phyloP scores from a whole-genome alignment of 441 rosid species.

The Arabidopsis hybrid region DNA sequence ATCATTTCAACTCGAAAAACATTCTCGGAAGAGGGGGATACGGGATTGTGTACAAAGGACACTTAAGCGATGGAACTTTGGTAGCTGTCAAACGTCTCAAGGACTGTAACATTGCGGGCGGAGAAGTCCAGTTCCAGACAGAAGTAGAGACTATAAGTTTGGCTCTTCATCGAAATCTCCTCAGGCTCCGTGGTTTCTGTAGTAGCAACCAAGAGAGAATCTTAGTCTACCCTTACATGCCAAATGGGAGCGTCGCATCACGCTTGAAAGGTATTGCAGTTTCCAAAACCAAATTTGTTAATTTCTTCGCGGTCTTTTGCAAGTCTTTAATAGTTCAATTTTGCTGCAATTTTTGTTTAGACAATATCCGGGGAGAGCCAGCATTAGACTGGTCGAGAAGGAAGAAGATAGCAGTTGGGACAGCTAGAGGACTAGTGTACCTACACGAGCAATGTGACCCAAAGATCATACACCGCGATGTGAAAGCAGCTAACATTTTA shows the following conservation, averaged over 20 bases:
- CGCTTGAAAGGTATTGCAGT: constrained; percentile 71
- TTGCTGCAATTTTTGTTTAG: constrained; percentile 45
- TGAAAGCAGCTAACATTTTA: constrained; percentile 95
- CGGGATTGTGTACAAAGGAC: constrained; percentile 93
- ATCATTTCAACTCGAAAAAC: constrained; percentile 83
- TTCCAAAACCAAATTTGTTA: background rate
- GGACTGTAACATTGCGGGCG: constrained; percentile 84
- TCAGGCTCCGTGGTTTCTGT: constrained; percentile 92
- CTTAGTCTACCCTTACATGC: constrained; percentile 95
- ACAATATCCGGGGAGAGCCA: constrained; percentile 68
- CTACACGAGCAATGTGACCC: constrained; percentile 98
- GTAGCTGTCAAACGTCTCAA: constrained; percentile 97
- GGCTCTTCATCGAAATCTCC: constrained; percentile 94
- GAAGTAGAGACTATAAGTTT: constrained; percentile 94
- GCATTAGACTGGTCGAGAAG: constrained; percentile 87
- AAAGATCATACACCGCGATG: constrained; percentile 91
- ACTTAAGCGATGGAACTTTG: constrained; percentile 70
- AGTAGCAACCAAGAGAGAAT: constrained; percentile 87
- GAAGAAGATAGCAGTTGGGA: constrained; percentile 88
- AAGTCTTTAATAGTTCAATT: background rate
- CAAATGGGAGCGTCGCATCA: constrained; percentile 95
- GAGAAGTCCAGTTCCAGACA: constrained; percentile 95
- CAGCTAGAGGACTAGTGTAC: constrained; percentile 88
- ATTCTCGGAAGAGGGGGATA: constrained; percentile 93
- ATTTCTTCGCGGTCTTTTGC: background rate